Percentiles rank a stretch among this genome's conserved stretches.
These are phyloP conservation scores for Mycena sp. DNA, from an alignment of 1,284 basidiomycete genomes.

Conservation along the genomic window DNA sequence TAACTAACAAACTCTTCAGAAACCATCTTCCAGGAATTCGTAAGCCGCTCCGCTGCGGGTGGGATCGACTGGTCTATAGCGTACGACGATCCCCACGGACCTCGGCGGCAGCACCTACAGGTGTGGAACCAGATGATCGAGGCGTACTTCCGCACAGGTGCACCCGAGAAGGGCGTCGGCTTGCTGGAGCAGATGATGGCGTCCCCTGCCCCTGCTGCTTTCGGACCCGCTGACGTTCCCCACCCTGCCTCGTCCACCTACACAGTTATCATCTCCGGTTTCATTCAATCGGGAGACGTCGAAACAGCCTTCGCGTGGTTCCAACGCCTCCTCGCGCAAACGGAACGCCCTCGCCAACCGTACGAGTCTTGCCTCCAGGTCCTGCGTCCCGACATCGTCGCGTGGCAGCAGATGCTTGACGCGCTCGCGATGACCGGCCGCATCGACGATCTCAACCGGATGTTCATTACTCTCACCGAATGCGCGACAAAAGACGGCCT, in stretches of 20 bases:
- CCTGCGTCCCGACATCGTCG: conserved; percentile 30
- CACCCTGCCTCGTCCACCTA: conserved; percentile 72
- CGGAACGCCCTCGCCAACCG: conserved; percentile 24
- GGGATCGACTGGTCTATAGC: conserved; percentile 22
- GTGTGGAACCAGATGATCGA: conserved; percentile 84
- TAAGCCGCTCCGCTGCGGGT: conserved; percentile 18
- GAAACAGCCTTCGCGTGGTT: conserved; percentile 55
- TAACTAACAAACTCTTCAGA: conserved; percentile 1
- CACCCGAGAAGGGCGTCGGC: conserved; percentile 70
- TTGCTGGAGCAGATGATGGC: conserved; percentile 82
- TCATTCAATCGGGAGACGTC: conserved; percentile 70
- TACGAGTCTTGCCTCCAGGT: conserved; percentile 36
- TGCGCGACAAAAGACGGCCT: conserved; percentile 29
- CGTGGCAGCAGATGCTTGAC: conserved; percentile 26
- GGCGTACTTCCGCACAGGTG: conserved; percentile 75
- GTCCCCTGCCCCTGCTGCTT: conserved; percentile 49
- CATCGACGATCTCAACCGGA: conserved; percentile 20
- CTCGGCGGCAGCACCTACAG: conserved; percentile 48
- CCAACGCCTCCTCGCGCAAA: conserved; percentile 21
- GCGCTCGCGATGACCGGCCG: conserved; percentile 23
- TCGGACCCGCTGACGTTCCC: conserved; percentile 56
- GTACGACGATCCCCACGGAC: conserved; percentile 23
- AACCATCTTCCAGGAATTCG: conserved; percentile 20
- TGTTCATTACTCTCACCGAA: conserved; percentile 24
- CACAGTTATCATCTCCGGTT: conserved; percentile 72